phyloP scores from a whole-genome alignment of 148 eudicot species.

The Limonium bicolor region DNA sequence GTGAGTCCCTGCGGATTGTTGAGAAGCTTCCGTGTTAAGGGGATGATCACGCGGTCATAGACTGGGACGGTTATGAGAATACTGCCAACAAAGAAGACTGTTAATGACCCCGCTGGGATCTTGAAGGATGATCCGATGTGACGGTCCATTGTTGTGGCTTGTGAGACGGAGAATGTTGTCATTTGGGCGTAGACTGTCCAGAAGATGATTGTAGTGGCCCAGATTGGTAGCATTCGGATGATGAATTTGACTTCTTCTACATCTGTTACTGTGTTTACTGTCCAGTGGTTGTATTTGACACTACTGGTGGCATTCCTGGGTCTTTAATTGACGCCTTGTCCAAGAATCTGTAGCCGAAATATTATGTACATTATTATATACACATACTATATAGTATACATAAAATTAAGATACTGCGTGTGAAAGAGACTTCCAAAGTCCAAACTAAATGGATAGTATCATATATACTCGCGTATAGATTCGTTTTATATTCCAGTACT shows the following conservation, averaged over 20 bases:
- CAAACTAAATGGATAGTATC: too few species aligned
- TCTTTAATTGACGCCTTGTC: conserved; percentile 80
- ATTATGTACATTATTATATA: neutral
- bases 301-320: too few species aligned
- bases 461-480: too few species aligned
- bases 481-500: too few species aligned
- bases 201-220: conserved; percentile 90
- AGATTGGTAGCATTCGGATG: conserved; percentile 73
- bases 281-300: conserved; percentile 20
- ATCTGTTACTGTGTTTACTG: conserved; percentile 50
- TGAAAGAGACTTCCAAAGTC: neutral
- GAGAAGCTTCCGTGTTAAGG: conserved; percentile 22
- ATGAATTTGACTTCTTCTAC: conserved; percentile 87
- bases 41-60: conserved; percentile 51
- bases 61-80: conserved; percentile 68
- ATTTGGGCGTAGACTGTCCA: conserved; percentile 94
- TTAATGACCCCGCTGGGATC: conserved; percentile 76
- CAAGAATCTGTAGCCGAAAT: conserved; percentile 48
- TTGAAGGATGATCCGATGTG: conserved; percentile 56
- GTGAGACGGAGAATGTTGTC: conserved; percentile 90
- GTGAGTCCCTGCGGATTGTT: conserved; percentile 33
- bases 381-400: neutral
- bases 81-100: conserved; percentile 69
- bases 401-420: neutral
- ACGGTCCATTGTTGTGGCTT: conserved; percentile 85